Evolutionary conservation across 2,329 filamentous ascomycete species (phyloP).

Genomic region (Aspergillus proliferans): DNA sequence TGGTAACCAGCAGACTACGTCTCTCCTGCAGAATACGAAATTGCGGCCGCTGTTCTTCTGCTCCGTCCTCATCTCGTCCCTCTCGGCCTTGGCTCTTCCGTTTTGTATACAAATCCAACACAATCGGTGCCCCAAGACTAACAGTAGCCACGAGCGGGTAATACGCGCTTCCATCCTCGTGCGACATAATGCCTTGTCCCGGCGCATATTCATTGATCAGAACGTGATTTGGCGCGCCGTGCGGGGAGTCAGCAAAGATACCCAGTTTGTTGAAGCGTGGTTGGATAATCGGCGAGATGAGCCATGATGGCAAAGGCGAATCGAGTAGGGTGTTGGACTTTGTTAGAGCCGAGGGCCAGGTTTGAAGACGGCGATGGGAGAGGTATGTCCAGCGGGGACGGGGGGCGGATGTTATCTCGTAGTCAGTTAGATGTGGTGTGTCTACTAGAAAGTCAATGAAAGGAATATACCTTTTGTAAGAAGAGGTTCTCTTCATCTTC

Average conservation of each 20-base stretch:
- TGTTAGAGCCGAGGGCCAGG: constrained; percentile 78
- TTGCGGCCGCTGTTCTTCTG: constrained; percentile 20
- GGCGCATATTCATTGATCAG: constrained; percentile 87
- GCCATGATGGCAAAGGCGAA: constrained; percentile 65
- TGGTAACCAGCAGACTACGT: constrained; percentile 60
- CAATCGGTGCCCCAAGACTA: constrained; percentile 70
- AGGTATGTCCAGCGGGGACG: constrained; percentile 80
- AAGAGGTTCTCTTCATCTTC: constrained; percentile 65
- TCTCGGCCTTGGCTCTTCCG: constrained; percentile 16
- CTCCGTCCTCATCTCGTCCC: constrained; percentile 2
- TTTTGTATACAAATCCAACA: constrained; percentile 68
- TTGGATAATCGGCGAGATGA: constrained; percentile 60
- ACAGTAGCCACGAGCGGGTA: constrained; percentile 84
- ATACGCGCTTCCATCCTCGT: constrained; percentile 89
- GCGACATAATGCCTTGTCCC: constrained; percentile 91
- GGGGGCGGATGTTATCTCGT: constrained; percentile 51
- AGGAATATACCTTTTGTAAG: constrained; percentile 57
- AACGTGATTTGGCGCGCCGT: constrained; percentile 77
- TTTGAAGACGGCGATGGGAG: constrained; percentile 82
- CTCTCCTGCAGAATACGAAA: constrained; percentile 74
- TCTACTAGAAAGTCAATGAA: background rate
- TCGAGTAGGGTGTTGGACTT: constrained; percentile 68
- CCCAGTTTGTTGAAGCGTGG: constrained; percentile 45
- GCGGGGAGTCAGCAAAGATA: constrained; percentile 61
- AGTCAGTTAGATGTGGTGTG: background rate